These are phyloP conservation scores for Tolypocladium guangdongense DNA, from an alignment of 2,329 filamentous ascomycete genomes.

Conservation along the genomic window DNA sequence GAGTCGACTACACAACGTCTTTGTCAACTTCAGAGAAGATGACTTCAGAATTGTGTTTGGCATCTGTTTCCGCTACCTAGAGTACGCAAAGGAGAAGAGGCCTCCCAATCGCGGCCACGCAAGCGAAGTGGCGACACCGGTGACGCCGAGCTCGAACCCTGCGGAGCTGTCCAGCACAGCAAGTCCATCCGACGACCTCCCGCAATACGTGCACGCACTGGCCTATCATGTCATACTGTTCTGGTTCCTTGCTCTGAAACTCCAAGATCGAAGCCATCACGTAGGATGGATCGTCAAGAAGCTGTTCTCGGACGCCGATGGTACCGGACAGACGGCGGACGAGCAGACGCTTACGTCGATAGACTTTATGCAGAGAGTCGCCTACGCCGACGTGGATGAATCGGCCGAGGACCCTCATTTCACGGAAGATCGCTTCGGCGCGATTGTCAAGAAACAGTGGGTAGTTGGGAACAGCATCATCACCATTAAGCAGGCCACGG, in stretches of 20 bases:
- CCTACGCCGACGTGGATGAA: slow-evolving; percentile 77
- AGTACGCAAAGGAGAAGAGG: slow-evolving; percentile 67
- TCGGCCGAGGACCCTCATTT: slow-evolving; percentile 57
- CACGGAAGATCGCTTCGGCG: slow-evolving; percentile 51
- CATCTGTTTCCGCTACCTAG: slow-evolving; percentile 87
- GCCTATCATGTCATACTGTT: slow-evolving; percentile 94
- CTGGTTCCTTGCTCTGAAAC: slow-evolving; percentile 87
- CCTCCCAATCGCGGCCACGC: slow-evolving; percentile 33
- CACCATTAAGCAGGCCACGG: slow-evolving; percentile 59
- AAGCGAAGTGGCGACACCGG: slow-evolving; percentile 29
- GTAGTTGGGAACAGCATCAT: slow-evolving; percentile 64
- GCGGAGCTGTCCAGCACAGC: slow-evolving; percentile 11
- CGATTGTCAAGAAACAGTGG: slow-evolving; percentile 58
- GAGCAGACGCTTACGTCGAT: slow-evolving; percentile 90
- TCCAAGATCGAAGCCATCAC: slow-evolving; percentile 71
- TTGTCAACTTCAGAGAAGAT: slow-evolving; percentile 80
- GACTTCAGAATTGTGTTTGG: slow-evolving; percentile 92
- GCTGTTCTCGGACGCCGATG: slow-evolving; percentile 67
- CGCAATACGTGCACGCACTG: slow-evolving; percentile 86
- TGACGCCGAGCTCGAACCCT: slow-evolving; percentile 7
- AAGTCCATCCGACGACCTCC: slow-evolving; percentile 56
- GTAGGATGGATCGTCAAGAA: slow-evolving; percentile 87
- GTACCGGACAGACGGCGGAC: slow-evolving; percentile 60
- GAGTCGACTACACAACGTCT: slow-evolving; percentile 72
- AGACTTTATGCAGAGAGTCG: slow-evolving; percentile 86